These are phyloP conservation scores for Diaporthe ilicicola DNA, from an alignment of 2,329 filamentous ascomycete genomes.

Conservation along the genomic window DNA sequence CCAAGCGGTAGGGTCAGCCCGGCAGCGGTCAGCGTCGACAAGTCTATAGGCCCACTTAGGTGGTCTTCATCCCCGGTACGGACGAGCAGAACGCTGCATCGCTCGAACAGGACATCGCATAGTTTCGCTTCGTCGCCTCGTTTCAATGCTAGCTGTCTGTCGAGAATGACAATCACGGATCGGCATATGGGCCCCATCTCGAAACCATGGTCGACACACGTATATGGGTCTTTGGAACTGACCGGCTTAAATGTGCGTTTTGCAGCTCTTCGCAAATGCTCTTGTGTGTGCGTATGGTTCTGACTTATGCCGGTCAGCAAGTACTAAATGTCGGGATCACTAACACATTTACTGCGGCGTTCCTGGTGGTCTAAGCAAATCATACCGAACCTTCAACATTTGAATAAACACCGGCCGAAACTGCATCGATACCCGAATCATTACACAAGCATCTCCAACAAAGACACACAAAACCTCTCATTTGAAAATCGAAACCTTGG, in stretches of 20 bases:
- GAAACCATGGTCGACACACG: background rate
- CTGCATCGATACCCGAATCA: too few relatives aligned
- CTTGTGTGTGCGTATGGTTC: background rate
- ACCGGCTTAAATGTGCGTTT: background rate
- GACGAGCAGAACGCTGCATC: constrained; percentile 15
- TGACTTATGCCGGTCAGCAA: too few relatives aligned
- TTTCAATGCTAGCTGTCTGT: background rate
- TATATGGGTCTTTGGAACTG: background rate
- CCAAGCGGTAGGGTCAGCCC: constrained; percentile 4
- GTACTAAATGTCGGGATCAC: too few relatives aligned
- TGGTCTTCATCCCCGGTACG: constrained; percentile 2
- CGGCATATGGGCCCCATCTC: constrained; percentile 13
- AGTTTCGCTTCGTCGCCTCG: background rate
- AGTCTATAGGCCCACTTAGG: constrained; percentile 8
- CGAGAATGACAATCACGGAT: background rate
- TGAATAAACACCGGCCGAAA: too few relatives aligned
- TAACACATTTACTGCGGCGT: too few relatives aligned
- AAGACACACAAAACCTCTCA: too few relatives aligned
- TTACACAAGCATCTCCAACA: too few relatives aligned
- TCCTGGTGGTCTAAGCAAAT: too few relatives aligned
- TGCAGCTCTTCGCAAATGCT: constrained; percentile 5
- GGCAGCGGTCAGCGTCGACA: constrained; percentile 1
- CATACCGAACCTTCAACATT: too few relatives aligned
- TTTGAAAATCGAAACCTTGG: too few relatives aligned
- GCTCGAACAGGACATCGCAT: background rate